A percentile compares a stretch with the other conserved stretches of the same genome.
Conservation (phyloP, 768 basidiomycete genomes). For the Calocera viscosa region DNA sequence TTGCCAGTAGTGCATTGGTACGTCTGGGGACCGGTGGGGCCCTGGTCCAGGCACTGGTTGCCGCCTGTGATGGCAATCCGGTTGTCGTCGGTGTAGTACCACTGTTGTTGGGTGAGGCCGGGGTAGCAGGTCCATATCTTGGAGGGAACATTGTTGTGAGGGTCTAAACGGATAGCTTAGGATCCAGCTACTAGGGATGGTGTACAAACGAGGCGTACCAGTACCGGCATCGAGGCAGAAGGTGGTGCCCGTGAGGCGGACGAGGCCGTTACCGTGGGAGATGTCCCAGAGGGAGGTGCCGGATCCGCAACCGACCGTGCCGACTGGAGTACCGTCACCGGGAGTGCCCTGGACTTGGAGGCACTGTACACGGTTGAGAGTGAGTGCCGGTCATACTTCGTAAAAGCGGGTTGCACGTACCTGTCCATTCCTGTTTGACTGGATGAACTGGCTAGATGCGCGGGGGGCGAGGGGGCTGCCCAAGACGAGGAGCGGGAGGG, state of each 20-base stretch:
- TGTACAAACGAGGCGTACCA: conserved; percentile 5
- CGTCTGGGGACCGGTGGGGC: conserved; percentile 18
- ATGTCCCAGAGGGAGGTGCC: background rate
- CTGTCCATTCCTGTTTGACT: background rate
- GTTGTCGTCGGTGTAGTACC: conserved; percentile 21
- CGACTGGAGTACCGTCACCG: background rate
- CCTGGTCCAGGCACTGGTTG: conserved; percentile 22
- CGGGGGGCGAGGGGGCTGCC: too few species aligned
- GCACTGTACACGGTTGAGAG: background rate
- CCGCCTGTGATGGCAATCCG: conserved; percentile 21
- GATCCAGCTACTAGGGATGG: background rate
- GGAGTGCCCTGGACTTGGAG: background rate
- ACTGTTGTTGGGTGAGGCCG: conserved; percentile 8
- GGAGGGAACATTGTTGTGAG: background rate
- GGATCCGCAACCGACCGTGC: background rate
- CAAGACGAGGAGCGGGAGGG: too few species aligned
- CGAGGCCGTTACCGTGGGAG: background rate
- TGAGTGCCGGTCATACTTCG: background rate
- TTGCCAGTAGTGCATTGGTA: conserved; percentile 25
- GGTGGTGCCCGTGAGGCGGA: conserved; percentile 14
- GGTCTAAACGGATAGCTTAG: background rate
- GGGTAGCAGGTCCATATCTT: conserved; percentile 9
- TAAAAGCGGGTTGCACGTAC: too few species aligned
- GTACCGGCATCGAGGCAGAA: conserved; percentile 17
- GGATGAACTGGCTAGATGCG: background rate